Evolutionary conservation across 2,329 filamentous ascomycete genomes (phyloP).

Genomic region (Cladophialophora psammophila): DNA sequence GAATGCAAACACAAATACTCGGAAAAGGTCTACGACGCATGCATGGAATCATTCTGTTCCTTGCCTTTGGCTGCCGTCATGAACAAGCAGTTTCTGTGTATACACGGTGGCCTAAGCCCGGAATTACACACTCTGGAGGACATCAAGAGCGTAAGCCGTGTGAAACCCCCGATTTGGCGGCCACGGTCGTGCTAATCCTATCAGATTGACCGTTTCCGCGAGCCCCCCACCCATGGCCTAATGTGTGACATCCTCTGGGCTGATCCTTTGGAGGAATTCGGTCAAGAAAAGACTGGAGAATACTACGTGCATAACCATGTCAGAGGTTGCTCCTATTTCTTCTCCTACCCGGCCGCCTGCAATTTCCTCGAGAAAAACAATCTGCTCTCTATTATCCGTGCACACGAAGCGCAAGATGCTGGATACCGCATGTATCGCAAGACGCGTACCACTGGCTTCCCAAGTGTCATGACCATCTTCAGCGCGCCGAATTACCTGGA

Average conservation of each 20-base stretch:
- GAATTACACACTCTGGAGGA: conserved; percentile 97
- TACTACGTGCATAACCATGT: conserved; percentile 99
- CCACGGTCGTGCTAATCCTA: conserved; percentile 37
- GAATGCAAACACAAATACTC: conserved; percentile 99
- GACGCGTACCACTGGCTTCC: conserved; percentile 96
- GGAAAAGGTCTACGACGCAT: conserved; percentile 93
- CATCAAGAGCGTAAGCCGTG: conserved; percentile 75
- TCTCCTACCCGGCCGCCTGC: conserved; percentile 96
- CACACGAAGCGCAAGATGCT: conserved; percentile 97
- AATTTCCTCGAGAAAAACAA: conserved; percentile 99
- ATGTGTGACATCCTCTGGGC: conserved; percentile 99
- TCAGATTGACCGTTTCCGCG: conserved; percentile 95
- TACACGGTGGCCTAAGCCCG: conserved; percentile 94
- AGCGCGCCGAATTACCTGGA: conserved; percentile 98
- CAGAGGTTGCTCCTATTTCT: conserved; percentile 98
- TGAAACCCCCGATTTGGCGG: background rate
- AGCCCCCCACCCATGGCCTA: conserved; percentile 93
- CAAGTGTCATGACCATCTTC: conserved; percentile 99
- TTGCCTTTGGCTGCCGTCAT: conserved; percentile 94
- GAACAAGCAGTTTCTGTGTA: conserved; percentile 99
- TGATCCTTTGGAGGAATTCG: conserved; percentile 96
- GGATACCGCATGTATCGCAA: conserved; percentile 99
- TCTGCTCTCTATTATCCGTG: conserved; percentile 92
- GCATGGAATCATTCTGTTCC: conserved; percentile 97
- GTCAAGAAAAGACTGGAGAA: conserved; percentile 97